These are phyloP conservation scores for Candida manassasensis DNA, from an alignment of 805 yeast genomes.

Conservation along the genomic window DNA sequence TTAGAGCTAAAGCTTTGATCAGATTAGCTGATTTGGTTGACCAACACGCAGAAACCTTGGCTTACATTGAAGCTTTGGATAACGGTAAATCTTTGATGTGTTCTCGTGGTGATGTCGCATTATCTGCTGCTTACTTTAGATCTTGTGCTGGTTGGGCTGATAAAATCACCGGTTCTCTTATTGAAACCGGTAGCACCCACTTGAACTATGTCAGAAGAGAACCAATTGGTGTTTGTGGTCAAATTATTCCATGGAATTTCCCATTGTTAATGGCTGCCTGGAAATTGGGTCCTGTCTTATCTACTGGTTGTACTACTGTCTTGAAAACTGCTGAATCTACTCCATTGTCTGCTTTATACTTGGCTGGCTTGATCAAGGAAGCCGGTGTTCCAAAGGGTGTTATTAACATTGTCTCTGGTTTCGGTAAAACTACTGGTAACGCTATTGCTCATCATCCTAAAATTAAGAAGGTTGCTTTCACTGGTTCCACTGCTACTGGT, in stretches of 20 bases:
- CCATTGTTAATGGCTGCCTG: slow-evolving; percentile 91
- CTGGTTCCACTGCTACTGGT: slow-evolving; percentile 93
- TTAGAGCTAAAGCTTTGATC: slow-evolving; percentile 57
- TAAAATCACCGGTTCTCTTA: slow-evolving; percentile 70
- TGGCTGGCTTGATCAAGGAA: slow-evolving; percentile 62
- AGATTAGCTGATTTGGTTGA: slow-evolving; percentile 79
- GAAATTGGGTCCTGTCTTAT: slow-evolving; percentile 92
- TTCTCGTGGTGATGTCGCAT: slow-evolving; percentile 71
- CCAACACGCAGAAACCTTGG: slow-evolving; percentile 62
- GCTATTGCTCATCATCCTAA: slow-evolving; percentile 73
- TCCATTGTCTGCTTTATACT: slow-evolving; percentile 80
- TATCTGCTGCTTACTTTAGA: slow-evolving; percentile 65
- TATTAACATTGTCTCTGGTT: slow-evolving; percentile 80
- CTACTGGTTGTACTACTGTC: slow-evolving; percentile 85
- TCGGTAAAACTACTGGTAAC: slow-evolving; percentile 80
- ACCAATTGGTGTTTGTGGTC: slow-evolving; percentile 94
- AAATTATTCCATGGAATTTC: slow-evolving; percentile 96
- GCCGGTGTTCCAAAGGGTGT: slow-evolving; percentile 94
- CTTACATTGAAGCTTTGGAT: slow-evolving; percentile 80
- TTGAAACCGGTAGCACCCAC: slow-evolving; percentile 71
- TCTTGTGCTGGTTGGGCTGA: slow-evolving; percentile 92
- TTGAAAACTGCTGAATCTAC: slow-evolving; percentile 91
- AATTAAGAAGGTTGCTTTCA: slow-evolving; percentile 87
- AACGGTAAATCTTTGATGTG: slow-evolving; percentile 78
- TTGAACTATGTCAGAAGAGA: slow-evolving; percentile 79